Base-by-base conservation (phyloP, 257 asterid species). In the Forsythia viridissima region DNA sequence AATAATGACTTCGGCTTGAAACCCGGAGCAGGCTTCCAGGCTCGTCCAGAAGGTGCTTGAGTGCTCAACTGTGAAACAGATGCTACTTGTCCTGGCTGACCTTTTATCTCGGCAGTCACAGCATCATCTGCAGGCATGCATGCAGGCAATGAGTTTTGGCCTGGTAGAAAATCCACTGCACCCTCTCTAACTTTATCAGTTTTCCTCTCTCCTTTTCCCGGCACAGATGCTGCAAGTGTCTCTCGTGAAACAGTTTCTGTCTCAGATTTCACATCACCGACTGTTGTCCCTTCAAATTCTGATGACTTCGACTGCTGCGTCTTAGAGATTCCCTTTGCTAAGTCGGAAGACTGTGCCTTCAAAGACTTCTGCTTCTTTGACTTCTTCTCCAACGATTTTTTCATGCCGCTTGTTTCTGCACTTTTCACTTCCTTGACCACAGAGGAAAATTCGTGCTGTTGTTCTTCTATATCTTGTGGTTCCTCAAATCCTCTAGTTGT, bases 1-100 rank as follows among this genome's bases (percentile, higher is more conserved):
- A 93, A 71, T 6, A 96, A 80, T 20, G 98, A 93, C 81, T 92
- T 96, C 7, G 97, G 96, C 86, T 89, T 96, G 87, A 96, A 92
- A 76, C 97, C 98, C 77, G 99, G 96, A 78, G 99, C 97, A 80
- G 94, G 93, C 86, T 96, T 96, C 99, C 99, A 96, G 74, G 94
- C 97, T 57, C 94, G 91, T 71, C 83, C 92, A 75, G 86, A 42
- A 39, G 73, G 85, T 67, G 81, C 78, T 83, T 86, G 91, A 34
- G 59, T 16, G 46, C 73, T 79, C 30, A 73, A 65, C 82, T 85
- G 90, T 72, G 88, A 30, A 30, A 30, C 34, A 1, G 34, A 55
- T 42, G 74, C 82, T 76, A 66, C 80, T 79, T 85, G 86, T 71
- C 83, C 91, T 6, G 83, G 77, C 76, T 82, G 86, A 66, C 8